These are phyloP conservation scores for Parachlorella kessleri DNA, from an alignment of 139 green algal species.

Conservation along the genomic window DNA sequence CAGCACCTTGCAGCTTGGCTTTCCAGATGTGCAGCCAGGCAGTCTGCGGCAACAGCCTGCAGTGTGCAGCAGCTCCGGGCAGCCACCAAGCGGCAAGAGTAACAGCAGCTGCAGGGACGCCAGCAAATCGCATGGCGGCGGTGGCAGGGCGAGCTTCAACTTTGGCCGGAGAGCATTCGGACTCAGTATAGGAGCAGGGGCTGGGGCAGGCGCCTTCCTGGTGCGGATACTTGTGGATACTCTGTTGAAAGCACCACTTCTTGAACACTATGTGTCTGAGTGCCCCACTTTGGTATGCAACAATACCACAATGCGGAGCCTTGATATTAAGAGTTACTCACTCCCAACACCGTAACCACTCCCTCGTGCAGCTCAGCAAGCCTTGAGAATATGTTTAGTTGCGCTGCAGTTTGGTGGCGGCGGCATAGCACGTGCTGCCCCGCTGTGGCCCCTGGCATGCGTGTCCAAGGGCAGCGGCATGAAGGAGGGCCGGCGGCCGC, in stretches of 20 bases:
- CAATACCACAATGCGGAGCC: too few species aligned
- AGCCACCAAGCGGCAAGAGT: not conserved
- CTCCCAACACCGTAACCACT: too few species aligned
- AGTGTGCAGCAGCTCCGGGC: not conserved
- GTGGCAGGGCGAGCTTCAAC: constrained; percentile 15
- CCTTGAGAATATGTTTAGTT: too few species aligned
- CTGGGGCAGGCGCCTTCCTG: constrained; percentile 13
- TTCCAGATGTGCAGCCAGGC: too few species aligned
- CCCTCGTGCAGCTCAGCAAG: too few species aligned
- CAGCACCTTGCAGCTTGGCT: too few species aligned
- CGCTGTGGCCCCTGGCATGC: constrained; percentile 28
- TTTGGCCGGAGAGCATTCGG: constrained; percentile 3
- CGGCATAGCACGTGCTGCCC: constrained; percentile 7
- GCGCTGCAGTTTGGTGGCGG: constrained; percentile 33
- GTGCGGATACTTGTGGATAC: not conserved
- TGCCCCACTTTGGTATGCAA: too few species aligned
- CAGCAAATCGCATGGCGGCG: not conserved
- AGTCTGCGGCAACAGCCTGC: too few species aligned
- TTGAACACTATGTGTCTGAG: too few species aligned
- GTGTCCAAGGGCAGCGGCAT: not conserved
- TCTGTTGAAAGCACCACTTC: too few species aligned
- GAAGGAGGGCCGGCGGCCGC: constrained; percentile 10
- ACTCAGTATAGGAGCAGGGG: constrained; percentile 3
- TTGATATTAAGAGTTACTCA: too few species aligned
- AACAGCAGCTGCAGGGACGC: not conserved